Percentiles rank a stretch among this genome's conserved stretches.
phyloP scores from a whole-genome alignment of 768 basidiomycete genomes.

The Mycena olivaceomarginata region DNA sequence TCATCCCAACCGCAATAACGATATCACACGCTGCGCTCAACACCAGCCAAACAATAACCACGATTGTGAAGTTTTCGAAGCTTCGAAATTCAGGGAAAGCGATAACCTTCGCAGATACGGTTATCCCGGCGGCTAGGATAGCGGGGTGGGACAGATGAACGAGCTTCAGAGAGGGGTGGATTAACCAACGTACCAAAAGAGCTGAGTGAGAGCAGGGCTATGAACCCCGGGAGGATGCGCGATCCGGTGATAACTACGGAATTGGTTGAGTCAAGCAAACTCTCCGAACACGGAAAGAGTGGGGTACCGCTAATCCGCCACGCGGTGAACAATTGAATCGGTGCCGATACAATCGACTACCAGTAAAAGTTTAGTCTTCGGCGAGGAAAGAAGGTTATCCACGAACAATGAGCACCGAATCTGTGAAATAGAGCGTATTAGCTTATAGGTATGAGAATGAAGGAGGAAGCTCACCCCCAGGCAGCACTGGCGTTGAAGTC shows the following conservation, averaged over 20 bases:
- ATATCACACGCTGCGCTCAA: constrained; percentile 32
- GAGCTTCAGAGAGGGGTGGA: too few species aligned
- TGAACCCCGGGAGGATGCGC: constrained; percentile 19
- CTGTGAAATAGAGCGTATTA: neutral
- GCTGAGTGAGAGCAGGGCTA: constrained; percentile 24
- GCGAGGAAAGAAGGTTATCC: neutral
- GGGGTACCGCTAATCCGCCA: constrained; percentile 33
- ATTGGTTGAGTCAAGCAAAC: neutral
- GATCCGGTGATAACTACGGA: constrained; percentile 29
- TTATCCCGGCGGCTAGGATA: constrained; percentile 14
- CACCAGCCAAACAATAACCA: constrained; percentile 25
- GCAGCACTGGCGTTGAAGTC: constrained; percentile 8
- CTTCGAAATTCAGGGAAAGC: constrained; percentile 3
- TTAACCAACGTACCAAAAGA: constrained; percentile 24
- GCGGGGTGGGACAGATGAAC: neutral
- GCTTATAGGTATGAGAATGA: neutral
- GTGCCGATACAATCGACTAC: constrained; percentile 33
- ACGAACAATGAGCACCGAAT: constrained; percentile 33
- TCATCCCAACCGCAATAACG: constrained; percentile 32
- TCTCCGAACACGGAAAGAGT: neutral
- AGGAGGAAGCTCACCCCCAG: constrained; percentile 12
- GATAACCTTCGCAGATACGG: constrained; percentile 6
- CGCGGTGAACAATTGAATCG: constrained; percentile 36
- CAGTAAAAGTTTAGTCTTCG: neutral
- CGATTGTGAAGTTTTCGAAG: constrained; percentile 7